Base-by-base conservation (phyloP, 192 early-diverging fungal species). In the Jimgerdemannia flammicorona region DNA sequence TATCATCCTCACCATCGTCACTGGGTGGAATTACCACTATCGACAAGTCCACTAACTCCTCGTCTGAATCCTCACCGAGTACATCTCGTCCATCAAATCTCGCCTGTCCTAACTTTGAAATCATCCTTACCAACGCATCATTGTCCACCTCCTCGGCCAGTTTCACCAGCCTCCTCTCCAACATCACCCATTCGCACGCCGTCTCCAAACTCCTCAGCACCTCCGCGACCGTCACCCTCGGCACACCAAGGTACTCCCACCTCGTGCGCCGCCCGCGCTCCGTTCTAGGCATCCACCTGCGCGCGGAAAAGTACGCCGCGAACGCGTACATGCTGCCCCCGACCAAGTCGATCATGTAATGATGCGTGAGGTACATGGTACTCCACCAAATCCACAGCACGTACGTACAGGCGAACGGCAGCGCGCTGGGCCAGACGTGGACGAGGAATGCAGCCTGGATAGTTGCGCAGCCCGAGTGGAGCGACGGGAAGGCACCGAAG, bases 351-450 rank as follows among this genome's bases (percentile, higher is more conserved):
- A 90, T 85, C 74, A 93, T 86, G 76, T 93, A 93, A 74, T 93
- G 91, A 74, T 92, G 92, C 2, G 87, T 87, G 6, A 92, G 78
- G 76, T 93, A 93, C 88, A 92, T 92, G 74, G 91, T 92, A 0
- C 90, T 87, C 91, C 89, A 91, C 92, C 92, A 93, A 75, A 92
- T 89, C 91, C 91, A 91, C 70, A 88, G 81, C 10, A 89, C 85
- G 80, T 93, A 92, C 20, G 75, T 70, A 39, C 87, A 70, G 7
- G 74, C 78, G 18, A 87, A 79, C 7, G 84, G 80, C 41, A 81
- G 77, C 20, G 83, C 70, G 43, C 79, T 82, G 3, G 88, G 88
- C 39, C 83, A 80, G 44, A 86, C 67, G 44, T 78, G 83, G 43
- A 84, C 75, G 40, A 90, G 66, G 77, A 93, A 93, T 43, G 91